Conservation (phyloP, 2,329 filamentous ascomycete species). For the Beauveria rudraprayagi region DNA sequence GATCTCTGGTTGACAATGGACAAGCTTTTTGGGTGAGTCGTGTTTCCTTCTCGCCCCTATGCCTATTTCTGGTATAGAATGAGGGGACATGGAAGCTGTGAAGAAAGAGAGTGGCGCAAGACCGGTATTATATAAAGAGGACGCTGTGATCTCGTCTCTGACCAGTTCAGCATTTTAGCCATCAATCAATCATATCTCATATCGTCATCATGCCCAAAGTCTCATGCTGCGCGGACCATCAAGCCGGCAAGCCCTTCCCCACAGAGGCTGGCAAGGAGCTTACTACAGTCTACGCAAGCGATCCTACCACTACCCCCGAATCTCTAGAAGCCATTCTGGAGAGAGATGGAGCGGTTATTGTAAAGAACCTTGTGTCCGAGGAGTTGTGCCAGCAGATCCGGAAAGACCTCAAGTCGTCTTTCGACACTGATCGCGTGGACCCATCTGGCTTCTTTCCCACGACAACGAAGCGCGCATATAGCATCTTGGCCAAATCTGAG, state of each 20-base stretch:
- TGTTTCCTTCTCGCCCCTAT: not conserved
- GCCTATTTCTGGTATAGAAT: not conserved
- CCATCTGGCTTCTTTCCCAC: constrained; percentile 31
- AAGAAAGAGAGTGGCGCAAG: not conserved
- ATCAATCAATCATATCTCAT: not conserved
- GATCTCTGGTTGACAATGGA: not conserved
- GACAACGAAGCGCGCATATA: constrained; percentile 31
- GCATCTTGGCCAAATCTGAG: constrained; percentile 29
- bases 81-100: not conserved
- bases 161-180: too few relatives aligned
- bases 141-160: too few relatives aligned
- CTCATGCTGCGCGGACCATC: constrained; percentile 3
- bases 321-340: constrained; percentile 18
- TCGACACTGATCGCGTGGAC: constrained; percentile 28
- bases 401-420: constrained; percentile 28
- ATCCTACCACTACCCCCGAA: constrained; percentile 16
- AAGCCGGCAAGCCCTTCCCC: constrained; percentile 13
- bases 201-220: not conserved
- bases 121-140: not conserved
- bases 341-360: constrained; percentile 28
- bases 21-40: too few relatives aligned
- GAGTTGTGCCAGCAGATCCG: constrained; percentile 27
- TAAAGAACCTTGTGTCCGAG: constrained; percentile 26
- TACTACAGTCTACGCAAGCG: constrained; percentile 15
- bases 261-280: constrained; percentile 18